These are phyloP conservation scores for Mycena olivaceomarginata DNA, from an alignment of 768 basidiomycete genomes.

Conservation along the genomic window DNA sequence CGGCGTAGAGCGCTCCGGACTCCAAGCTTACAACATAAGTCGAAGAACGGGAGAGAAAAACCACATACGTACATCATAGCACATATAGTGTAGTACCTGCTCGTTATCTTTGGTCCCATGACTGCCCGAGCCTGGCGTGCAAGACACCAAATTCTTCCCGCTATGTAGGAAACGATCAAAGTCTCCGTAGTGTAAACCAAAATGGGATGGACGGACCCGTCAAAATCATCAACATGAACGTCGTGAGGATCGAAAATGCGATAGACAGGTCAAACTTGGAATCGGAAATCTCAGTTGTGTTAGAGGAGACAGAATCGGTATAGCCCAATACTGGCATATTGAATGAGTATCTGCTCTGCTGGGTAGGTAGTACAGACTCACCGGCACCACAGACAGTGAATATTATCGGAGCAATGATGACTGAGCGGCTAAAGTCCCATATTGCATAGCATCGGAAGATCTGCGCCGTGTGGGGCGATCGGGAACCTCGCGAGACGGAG, in stretches of 20 bases:
- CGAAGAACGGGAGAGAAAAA: not conserved
- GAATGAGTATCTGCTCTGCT: no score
- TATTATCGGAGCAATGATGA: not conserved
- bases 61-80: slow-evolving; percentile 11
- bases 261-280: not conserved
- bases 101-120: not conserved
- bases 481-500: no score
- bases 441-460: not conserved
- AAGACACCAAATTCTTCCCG: slow-evolving; percentile 3
- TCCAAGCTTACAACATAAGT: not conserved
- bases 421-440: not conserved
- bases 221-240: not conserved
- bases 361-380: not conserved
- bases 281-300: not conserved
- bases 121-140: not conserved
- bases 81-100: not conserved
- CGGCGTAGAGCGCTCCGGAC: no score
- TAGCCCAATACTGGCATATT: no score
- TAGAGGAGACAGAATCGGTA: no score
- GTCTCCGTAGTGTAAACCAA: not conserved
- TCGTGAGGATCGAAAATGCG: not conserved
- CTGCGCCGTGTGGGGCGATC: not conserved
- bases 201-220: not conserved
- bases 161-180: not conserved
- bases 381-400: not conserved